Percentiles rank a stretch among this genome's conserved stretches.
Conservation (phyloP, 2,329 filamentous ascomycete genomes). For the Metarhizium album region DNA sequence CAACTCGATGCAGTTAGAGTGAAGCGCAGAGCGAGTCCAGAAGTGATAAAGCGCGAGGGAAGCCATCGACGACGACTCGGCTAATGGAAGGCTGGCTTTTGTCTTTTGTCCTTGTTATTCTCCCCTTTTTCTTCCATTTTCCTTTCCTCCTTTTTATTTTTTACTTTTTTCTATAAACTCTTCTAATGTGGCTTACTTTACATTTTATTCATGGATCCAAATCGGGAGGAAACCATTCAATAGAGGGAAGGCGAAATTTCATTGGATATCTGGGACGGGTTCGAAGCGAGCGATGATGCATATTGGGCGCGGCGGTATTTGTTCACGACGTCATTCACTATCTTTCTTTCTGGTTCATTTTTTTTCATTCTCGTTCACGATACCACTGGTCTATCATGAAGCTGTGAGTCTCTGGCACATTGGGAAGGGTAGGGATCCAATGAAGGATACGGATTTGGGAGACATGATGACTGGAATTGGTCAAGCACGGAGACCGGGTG, state of each 20-base stretch:
- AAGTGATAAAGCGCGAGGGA: constrained; percentile 32
- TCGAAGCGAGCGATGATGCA: constrained; percentile 7
- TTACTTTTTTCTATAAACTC: background rate
- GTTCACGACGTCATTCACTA: background rate
- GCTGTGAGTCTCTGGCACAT: background rate
- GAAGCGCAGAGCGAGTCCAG: constrained; percentile 43
- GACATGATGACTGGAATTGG: background rate
- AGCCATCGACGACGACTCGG: constrained; percentile 29
- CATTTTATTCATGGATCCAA: background rate
- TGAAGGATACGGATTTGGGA: background rate
- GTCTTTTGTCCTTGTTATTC: background rate
- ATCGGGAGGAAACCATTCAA: background rate
- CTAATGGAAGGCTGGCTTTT: background rate
- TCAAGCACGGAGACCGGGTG: background rate
- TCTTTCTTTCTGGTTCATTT: constrained; percentile 4
- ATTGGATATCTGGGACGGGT: background rate
- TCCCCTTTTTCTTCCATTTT: background rate
- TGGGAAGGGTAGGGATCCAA: background rate
- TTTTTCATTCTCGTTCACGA: constrained; percentile 1
- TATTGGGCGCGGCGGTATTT: constrained; percentile 2
- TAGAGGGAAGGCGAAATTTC: background rate
- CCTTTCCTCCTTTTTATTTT: background rate
- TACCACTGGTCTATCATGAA: background rate
- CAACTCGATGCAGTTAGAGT: constrained; percentile 29
- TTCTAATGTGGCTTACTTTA: background rate